Conservation (phyloP, 2,329 filamentous ascomycete species). For the Cadophora sp. region DNA sequence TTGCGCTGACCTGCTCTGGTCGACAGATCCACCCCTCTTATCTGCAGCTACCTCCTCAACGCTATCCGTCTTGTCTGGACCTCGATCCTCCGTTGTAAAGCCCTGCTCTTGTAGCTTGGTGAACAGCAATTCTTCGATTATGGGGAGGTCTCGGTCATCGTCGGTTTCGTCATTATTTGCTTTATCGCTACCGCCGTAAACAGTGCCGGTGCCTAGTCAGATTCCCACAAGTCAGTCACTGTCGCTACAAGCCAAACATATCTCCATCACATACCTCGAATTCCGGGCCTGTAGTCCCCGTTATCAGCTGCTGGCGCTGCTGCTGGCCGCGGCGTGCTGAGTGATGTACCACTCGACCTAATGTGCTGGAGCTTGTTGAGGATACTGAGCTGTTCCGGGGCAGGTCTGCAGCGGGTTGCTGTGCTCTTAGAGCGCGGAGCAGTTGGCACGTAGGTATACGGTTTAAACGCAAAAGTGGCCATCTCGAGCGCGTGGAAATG, state of each 20-base stretch:
- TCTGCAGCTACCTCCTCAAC: constrained; percentile 21
- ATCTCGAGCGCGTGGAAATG: constrained; percentile 28
- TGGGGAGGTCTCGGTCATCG: constrained; percentile 24
- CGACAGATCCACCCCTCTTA: constrained; percentile 7
- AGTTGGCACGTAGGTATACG: constrained; percentile 35
- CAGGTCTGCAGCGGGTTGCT: constrained; percentile 26
- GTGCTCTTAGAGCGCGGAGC: constrained; percentile 30
- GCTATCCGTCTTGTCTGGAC: constrained; percentile 20
- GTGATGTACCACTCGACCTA: constrained; percentile 24
- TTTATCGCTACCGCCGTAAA: constrained; percentile 20
- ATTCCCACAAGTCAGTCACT: constrained; percentile 26
- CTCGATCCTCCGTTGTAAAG: constrained; percentile 24
- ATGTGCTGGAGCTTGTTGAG: constrained; percentile 28
- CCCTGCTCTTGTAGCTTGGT: constrained; percentile 27
- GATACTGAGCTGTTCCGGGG: constrained; percentile 27
- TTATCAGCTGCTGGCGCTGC: constrained; percentile 6
- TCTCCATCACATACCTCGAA: constrained; percentile 31
- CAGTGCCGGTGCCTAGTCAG: constrained; percentile 17
- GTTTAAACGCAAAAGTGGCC: constrained; percentile 30
- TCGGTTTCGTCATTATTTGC: constrained; percentile 24
- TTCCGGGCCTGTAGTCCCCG: constrained; percentile 17
- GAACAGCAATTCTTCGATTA: constrained; percentile 30
- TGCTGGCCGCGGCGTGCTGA: constrained; percentile 16
- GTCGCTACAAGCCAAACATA: constrained; percentile 27
- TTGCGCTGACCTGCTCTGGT: constrained; percentile 24